Percentiles rank a stretch among this genome's conserved stretches.
These are phyloP conservation scores for Helicostylum pulchrum DNA, from an alignment of 192 early-diverging fungal species.

Conservation along the genomic window DNA sequence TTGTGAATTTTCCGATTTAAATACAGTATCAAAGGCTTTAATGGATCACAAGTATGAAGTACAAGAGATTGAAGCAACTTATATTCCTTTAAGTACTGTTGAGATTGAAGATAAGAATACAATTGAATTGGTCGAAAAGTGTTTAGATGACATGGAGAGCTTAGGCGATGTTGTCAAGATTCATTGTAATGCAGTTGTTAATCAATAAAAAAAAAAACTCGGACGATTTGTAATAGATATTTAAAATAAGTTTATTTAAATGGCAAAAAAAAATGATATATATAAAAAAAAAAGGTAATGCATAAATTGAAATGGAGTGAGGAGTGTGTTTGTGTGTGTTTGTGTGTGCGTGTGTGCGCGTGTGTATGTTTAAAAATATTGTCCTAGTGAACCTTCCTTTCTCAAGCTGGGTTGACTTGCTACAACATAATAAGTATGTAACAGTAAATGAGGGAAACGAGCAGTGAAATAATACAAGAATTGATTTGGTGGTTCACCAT, in stretches of 20 bases:
- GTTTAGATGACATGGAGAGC: constrained; percentile 55
- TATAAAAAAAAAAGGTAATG: background rate
- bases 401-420: constrained; percentile 56
- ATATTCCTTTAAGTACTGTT: constrained; percentile 46
- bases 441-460: constrained; percentile 82
- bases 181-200: constrained; percentile 46
- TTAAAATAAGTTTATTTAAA: too few species aligned
- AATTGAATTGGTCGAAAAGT: constrained; percentile 42
- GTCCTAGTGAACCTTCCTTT: constrained; percentile 63
- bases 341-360: too few species aligned
- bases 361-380: constrained; percentile 50
- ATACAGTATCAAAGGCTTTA: constrained; percentile 44
- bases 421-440: constrained; percentile 88
- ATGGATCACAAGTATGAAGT: constrained; percentile 50
- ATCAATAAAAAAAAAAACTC: constrained; percentile 13
- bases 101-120: constrained; percentile 43
- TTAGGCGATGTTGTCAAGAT: constrained; percentile 65
- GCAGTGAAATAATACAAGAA: constrained; percentile 89
- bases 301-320: background rate
- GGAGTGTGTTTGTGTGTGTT: too few species aligned
- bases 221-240: background rate
- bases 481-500: constrained; percentile 84
- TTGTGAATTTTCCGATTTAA: constrained; percentile 52
- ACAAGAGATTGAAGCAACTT: constrained; percentile 52
- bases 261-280: background rate